Base-by-base conservation (phyloP, 441 rosid genomes). In the Pelargonium myrrhifolium region DNA sequence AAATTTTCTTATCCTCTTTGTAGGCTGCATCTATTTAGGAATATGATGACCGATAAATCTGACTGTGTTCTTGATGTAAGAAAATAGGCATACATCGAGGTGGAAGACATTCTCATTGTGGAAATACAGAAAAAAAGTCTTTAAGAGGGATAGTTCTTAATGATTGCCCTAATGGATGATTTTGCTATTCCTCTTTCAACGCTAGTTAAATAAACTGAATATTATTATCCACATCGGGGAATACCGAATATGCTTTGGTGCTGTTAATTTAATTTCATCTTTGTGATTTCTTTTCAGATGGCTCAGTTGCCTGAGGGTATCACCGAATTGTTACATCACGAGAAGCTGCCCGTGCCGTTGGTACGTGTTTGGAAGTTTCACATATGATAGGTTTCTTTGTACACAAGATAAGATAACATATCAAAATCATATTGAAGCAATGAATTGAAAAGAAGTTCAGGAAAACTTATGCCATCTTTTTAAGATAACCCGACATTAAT, bases 221-320 rank as follows among this genome's bases (percentile, higher is more conserved):
- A 7, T 28, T 17, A 51, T 65, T 56, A n/a, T 37, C 10, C 58
- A 15, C 18, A 49, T 21, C 28, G 18, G 68, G 18, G n/a, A n/a
- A n/a, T n/a, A n/a, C n/a, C n/a, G 26, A 14, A n/a, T 65, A 35
- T 69, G 45, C 65, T 51, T 2, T 18, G 18, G 9, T 28, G 45
- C 15, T 31, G 61, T 37, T 55, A 66, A 68, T 79, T 39, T 51
- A 58, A 63, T 72, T 73, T 77, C 67, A 76, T 69, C 21, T 60
- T 63, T 64, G 66, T 24, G 39, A 63, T 2, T 60, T 67, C 20
- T 74, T 62, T 76, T 71, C 86, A 93, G 96, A 93, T 93, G 96
- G 96, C 96, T 76, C 85, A 83, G 81, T 79, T 94, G 80, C 99
- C 98, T 0, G 99, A 91, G 84, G 95, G 96, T 58, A 88, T 89